A percentile compares a stretch with the other conserved stretches of the same genome.
Evolutionary conservation across 2,329 filamentous ascomycete genomes (phyloP).

Genomic region (Seiridium cupressi): DNA sequence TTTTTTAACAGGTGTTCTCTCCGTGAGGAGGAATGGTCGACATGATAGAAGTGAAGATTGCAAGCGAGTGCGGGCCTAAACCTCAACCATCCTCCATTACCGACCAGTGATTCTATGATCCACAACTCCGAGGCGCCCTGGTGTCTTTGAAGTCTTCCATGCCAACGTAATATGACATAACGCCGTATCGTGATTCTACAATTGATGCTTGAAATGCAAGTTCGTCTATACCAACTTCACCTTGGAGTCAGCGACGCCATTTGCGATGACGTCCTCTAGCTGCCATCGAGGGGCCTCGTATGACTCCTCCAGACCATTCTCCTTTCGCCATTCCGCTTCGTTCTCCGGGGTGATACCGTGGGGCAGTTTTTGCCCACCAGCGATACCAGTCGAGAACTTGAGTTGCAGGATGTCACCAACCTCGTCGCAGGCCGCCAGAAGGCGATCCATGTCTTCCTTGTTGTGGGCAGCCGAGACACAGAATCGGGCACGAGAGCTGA

Average conservation of each 20-base stretch:
- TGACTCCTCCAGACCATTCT: slow-evolving; percentile 67
- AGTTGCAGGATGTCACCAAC: slow-evolving; percentile 89
- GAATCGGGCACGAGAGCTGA: slow-evolving; percentile 92
- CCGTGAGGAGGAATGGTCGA: slow-evolving; percentile 5
- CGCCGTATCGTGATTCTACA: slow-evolving; percentile 20
- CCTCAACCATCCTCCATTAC: slow-evolving; percentile 16
- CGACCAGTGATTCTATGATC: slow-evolving; percentile 16
- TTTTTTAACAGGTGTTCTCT: not conserved
- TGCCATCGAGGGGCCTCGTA: slow-evolving; percentile 78
- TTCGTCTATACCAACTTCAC: slow-evolving; percentile 59
- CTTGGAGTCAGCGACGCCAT: slow-evolving; percentile 75
- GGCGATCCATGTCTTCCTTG: slow-evolving; percentile 93
- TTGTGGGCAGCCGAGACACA: slow-evolving; percentile 95
- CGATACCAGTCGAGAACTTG: slow-evolving; percentile 95
- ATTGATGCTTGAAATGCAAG: slow-evolving; percentile 4
- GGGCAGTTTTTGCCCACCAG: slow-evolving; percentile 79
- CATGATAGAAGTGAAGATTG: slow-evolving; percentile 12
- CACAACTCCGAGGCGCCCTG: slow-evolving; percentile 30
- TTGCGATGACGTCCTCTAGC: slow-evolving; percentile 76
- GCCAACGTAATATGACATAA: slow-evolving; percentile 16
- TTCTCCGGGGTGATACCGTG: slow-evolving; percentile 70
- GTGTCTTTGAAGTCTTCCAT: slow-evolving; percentile 17
- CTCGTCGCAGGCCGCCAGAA: slow-evolving; percentile 87
- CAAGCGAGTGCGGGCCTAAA: slow-evolving; percentile 11
- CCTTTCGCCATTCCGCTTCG: slow-evolving; percentile 65